Conservation (phyloP, 352 stramenopile species). For the Pilasporangium apinafurcum region DNA sequence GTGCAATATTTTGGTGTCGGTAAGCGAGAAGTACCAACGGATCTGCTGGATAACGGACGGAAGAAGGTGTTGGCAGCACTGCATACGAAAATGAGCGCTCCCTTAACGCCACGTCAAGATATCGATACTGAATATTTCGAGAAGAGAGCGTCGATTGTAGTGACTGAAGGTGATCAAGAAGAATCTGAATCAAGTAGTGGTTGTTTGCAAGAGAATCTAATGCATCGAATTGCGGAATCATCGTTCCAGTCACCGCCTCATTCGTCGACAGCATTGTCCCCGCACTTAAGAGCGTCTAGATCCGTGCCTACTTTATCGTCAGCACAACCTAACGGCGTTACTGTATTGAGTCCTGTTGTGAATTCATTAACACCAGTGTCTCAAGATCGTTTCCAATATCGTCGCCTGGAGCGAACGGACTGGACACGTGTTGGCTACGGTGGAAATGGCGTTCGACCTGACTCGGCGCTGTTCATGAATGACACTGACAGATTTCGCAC, state of each 20-base stretch:
- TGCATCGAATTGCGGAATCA: conserved; percentile 31
- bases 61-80: conserved; percentile 54
- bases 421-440: conserved; percentile 75
- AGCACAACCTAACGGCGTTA: too few relatives aligned
- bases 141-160: not conserved
- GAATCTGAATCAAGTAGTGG: conserved; percentile 11
- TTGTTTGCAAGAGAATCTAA: conserved; percentile 54
- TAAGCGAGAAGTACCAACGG: conserved; percentile 44
- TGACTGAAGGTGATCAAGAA: not conserved
- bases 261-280: conserved; percentile 2
- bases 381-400: conserved; percentile 51
- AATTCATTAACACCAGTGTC: conserved; percentile 23
- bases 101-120: conserved; percentile 42
- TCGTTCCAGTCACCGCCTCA: conserved; percentile 14
- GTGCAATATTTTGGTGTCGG: conserved; percentile 74
- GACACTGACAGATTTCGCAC: conserved; percentile 52
- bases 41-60: conserved; percentile 56
- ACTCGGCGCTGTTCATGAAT: conserved; percentile 35
- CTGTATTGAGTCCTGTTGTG: conserved; percentile 14
- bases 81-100: conserved; percentile 36
- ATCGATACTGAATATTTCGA: conserved; percentile 34
- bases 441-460: conserved; percentile 38
- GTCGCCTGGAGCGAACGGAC: conserved; percentile 50
- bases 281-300: conserved; percentile 4
- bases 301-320: conserved; percentile 21